phyloP scores from a whole-genome alignment of 2,329 filamentous ascomycete genomes.

The Penicillium sclerotiorum region DNA sequence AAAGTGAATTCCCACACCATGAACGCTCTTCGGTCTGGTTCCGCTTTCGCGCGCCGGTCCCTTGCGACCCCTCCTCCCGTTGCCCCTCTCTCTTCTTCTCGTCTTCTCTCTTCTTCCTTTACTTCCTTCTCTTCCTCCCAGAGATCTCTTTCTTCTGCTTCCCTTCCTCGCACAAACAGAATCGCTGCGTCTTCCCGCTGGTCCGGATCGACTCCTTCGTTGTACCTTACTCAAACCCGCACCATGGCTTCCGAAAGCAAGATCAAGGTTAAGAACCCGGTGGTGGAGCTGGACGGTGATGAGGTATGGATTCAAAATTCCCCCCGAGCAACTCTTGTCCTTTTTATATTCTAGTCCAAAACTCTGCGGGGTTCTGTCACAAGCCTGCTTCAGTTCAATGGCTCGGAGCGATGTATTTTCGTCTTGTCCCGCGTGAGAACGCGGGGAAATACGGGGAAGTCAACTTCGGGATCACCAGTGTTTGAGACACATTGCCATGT shows the following conservation, averaged over 20 bases:
- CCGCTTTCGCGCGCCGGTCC: constrained; percentile 42
- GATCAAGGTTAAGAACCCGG: constrained; percentile 99
- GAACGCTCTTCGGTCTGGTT: constrained; percentile 42
- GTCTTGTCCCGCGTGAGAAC: constrained; percentile 24
- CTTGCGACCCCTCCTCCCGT: constrained; percentile 31
- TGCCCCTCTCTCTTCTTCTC: constrained; percentile 34
- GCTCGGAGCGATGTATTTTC: constrained; percentile 26
- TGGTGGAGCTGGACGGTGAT: constrained; percentile 94
- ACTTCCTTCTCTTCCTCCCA: constrained; percentile 27
- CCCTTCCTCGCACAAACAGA: constrained; percentile 24
- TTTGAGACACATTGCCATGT: constrained; percentile 19
- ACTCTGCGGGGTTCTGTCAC: constrained; percentile 19
- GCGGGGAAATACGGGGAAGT: constrained; percentile 38
- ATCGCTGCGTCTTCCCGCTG: constrained; percentile 31
- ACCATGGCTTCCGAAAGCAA: constrained; percentile 63
- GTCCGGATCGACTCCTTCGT: constrained; percentile 31
- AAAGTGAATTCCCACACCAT: constrained; percentile 24
- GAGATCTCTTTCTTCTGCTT: constrained; percentile 29
- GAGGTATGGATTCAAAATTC: constrained; percentile 47
- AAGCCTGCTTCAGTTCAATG: constrained; percentile 19
- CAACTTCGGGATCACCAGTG: neutral
- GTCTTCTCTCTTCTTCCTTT: constrained; percentile 31
- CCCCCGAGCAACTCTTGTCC: neutral
- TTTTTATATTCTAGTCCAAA: constrained; percentile 20
- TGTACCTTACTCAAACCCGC: constrained; percentile 43